phyloP scores from a whole-genome alignment of 2,329 filamentous ascomycete genomes.

The Cadophora gregata region DNA sequence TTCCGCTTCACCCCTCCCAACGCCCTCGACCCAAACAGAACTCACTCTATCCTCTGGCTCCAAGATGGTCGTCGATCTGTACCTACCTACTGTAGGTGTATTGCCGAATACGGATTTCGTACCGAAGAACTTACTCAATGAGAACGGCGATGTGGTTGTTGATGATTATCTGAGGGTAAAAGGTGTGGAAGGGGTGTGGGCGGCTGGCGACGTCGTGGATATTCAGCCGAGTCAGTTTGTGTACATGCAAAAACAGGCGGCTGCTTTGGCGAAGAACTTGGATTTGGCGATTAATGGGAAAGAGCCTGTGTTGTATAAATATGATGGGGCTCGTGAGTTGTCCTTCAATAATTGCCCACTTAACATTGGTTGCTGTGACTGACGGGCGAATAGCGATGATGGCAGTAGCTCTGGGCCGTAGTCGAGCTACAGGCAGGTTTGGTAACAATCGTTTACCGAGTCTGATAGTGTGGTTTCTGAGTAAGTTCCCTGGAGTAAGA shows the following conservation, averaged over 20 bases:
- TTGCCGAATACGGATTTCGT: slow-evolving; percentile 61
- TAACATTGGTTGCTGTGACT: neutral
- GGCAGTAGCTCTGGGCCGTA: slow-evolving; percentile 38
- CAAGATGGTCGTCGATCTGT: slow-evolving; percentile 59
- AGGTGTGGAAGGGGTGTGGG: slow-evolving; percentile 45
- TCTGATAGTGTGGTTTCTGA: slow-evolving; percentile 37
- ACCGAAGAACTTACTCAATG: slow-evolving; percentile 51
- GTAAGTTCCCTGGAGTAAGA: slow-evolving; percentile 26
- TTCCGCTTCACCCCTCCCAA: slow-evolving; percentile 37
- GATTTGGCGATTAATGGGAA: slow-evolving; percentile 37
- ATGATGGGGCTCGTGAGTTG: slow-evolving; percentile 31
- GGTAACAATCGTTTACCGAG: slow-evolving; percentile 38
- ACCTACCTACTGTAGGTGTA: slow-evolving; percentile 61
- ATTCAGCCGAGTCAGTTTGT: slow-evolving; percentile 36
- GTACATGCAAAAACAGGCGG: slow-evolving; percentile 34
- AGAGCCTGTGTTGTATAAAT: slow-evolving; percentile 34
- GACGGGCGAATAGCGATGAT: slow-evolving; percentile 29
- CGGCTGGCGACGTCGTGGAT: slow-evolving; percentile 39
- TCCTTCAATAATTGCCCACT: neutral
- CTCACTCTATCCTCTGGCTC: slow-evolving; percentile 54
- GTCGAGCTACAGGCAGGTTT: slow-evolving; percentile 35
- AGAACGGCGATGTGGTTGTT: slow-evolving; percentile 53
- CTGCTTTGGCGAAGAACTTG: slow-evolving; percentile 38
- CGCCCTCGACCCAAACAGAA: slow-evolving; percentile 54
- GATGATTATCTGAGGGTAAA: slow-evolving; percentile 58